A percentile compares a stretch with the other conserved stretches of the same genome.
Evolutionary conservation across 2,329 filamentous ascomycete species (phyloP).

Genomic region (Xylaria sp.): DNA sequence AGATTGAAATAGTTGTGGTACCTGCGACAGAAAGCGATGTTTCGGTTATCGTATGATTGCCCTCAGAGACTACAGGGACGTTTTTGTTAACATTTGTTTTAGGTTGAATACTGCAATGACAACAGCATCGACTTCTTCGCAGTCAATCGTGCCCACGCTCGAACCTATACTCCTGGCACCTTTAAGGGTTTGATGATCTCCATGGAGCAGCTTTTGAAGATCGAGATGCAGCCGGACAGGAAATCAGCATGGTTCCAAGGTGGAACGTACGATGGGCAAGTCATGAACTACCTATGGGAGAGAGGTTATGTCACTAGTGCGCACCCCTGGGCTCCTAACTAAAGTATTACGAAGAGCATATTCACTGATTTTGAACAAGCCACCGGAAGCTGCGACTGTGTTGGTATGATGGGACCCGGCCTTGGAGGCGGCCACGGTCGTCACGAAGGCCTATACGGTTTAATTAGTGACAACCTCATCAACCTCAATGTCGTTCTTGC

Average conservation of each 20-base stretch:
- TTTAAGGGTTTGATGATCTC: slow-evolving; percentile 37
- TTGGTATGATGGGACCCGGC: slow-evolving; percentile 31
- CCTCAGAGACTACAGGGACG: too few relatives aligned
- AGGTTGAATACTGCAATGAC: slow-evolving; percentile 34
- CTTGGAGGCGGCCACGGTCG: slow-evolving; percentile 39
- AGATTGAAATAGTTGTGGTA: too few relatives aligned
- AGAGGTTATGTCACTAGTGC: slow-evolving; percentile 23
- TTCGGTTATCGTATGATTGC: too few relatives aligned
- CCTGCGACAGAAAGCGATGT: too few relatives aligned
- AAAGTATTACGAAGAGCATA: too few relatives aligned
- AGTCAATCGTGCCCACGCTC: slow-evolving; percentile 31
- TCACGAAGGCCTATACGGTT: slow-evolving; percentile 34
- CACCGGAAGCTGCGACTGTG: slow-evolving; percentile 30
- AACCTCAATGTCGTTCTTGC: slow-evolving; percentile 32
- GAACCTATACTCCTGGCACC: slow-evolving; percentile 9
- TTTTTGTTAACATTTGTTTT: too few relatives aligned
- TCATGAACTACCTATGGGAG: slow-evolving; percentile 19
- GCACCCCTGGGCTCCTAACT: too few relatives aligned
- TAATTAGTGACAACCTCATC: slow-evolving; percentile 32
- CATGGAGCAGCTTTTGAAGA: slow-evolving; percentile 21
- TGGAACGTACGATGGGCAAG: slow-evolving; percentile 14
- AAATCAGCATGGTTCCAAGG: slow-evolving; percentile 6
- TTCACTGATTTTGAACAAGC: neutral
- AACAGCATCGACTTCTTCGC: slow-evolving; percentile 33
- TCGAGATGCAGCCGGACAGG: slow-evolving; percentile 8